Evolutionary conservation across 2,329 filamentous ascomycete species (phyloP).

Genomic region (Colletotrichum orbiculare): DNA sequence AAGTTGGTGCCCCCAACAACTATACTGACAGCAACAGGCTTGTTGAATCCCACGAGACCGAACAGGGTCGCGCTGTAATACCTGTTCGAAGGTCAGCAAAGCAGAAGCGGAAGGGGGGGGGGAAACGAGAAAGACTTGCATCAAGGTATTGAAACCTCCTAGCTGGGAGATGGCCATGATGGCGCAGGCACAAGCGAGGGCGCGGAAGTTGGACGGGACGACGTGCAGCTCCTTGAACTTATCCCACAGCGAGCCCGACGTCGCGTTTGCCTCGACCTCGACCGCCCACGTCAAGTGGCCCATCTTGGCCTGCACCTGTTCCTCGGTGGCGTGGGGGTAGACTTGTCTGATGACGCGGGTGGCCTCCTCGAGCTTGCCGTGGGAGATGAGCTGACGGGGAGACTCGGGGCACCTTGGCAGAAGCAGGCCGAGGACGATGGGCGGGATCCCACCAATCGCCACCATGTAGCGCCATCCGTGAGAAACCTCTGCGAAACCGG

Average conservation of each 20-base stretch:
- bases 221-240: constrained; percentile 59
- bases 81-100: too few species aligned
- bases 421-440: constrained; percentile 55
- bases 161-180: constrained; percentile 65
- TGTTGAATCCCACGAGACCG: constrained; percentile 60
- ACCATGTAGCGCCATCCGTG: constrained; percentile 65
- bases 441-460: constrained; percentile 58
- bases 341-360: constrained; percentile 51
- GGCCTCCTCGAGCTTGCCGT: constrained; percentile 53
- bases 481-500: constrained; percentile 51
- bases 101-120: too few species aligned
- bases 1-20: constrained; percentile 60
- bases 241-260: constrained; percentile 53
- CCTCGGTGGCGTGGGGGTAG: constrained; percentile 53
- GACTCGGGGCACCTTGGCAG: constrained; percentile 61
- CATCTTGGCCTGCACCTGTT: constrained; percentile 58
- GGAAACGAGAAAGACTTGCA: constrained; percentile 9
- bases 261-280: constrained; percentile 50
- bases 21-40: constrained; percentile 59
- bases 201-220: constrained; percentile 55
- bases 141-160: constrained; percentile 49
- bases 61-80: constrained; percentile 48
- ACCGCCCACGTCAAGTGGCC: constrained; percentile 52
- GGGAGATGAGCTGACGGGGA: constrained; percentile 58
- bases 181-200: constrained; percentile 57